phyloP scores from a whole-genome alignment of 176 grass and related monocot genomes.

The Cenchrus purpureus region DNA sequence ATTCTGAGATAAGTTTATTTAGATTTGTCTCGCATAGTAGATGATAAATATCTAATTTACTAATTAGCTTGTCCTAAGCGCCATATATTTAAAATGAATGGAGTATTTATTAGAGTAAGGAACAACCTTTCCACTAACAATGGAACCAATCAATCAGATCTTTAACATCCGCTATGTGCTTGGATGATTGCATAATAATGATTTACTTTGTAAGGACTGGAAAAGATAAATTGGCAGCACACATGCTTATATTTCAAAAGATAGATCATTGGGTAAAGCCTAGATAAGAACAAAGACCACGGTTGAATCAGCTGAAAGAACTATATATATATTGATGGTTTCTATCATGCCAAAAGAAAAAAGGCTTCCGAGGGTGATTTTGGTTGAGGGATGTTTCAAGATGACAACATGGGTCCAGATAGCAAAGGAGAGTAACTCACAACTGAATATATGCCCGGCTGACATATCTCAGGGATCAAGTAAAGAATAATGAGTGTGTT shows the following conservation, averaged over 20 bases:
- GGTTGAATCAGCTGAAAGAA: background rate
- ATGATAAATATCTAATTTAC: no score
- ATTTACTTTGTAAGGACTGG: background rate
- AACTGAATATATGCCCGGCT: conserved; percentile 2
- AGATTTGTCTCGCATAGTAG: background rate
- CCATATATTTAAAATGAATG: no score
- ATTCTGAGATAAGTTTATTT: background rate
- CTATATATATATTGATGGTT: conserved; percentile 6
- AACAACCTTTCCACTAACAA: background rate
- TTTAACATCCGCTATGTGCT: background rate
- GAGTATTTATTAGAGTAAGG: background rate
- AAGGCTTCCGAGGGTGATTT: background rate
- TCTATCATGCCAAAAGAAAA: background rate
- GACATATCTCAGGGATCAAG: background rate
- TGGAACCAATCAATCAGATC: background rate
- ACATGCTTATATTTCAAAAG: conserved; percentile 8
- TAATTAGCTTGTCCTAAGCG: no score
- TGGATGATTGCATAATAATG: background rate
- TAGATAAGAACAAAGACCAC: conserved; percentile 2
- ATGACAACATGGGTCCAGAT: conserved; percentile 19
- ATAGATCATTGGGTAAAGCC: background rate
- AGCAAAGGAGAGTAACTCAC: background rate
- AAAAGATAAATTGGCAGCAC: background rate
- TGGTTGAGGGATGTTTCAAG: background rate
- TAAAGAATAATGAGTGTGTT: background rate